These are phyloP conservation scores for Lolium rigidum DNA, from an alignment of 176 grass and related monocot genomes.

Conservation along the genomic window DNA sequence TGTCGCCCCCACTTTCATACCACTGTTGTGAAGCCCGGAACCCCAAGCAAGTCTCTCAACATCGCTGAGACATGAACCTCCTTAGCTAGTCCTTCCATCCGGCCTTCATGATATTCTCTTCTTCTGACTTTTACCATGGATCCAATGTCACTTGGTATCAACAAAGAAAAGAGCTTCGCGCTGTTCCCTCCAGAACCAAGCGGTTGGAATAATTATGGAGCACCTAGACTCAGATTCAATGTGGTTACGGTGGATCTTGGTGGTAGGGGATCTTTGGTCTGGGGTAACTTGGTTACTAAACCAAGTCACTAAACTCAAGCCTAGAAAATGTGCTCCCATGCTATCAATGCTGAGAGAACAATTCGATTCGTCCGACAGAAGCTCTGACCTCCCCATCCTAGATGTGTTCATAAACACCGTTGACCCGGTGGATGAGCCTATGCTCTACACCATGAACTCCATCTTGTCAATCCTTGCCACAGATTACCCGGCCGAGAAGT, in stretches of 20 bases:
- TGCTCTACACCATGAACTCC: conserved; percentile 24
- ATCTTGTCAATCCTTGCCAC: background rate
- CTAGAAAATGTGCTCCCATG: background rate
- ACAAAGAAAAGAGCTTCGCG: too few relatives aligned
- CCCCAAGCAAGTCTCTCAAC: too few relatives aligned
- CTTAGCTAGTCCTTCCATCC: too few relatives aligned
- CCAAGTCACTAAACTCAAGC: conserved; percentile 18
- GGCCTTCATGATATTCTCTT: too few relatives aligned
- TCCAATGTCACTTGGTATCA: too few relatives aligned
- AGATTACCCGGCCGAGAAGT: too few relatives aligned
- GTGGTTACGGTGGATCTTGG: conserved; percentile 19
- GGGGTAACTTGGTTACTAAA: background rate
- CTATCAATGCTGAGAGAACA: background rate
- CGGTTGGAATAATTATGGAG: background rate
- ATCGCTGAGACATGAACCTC: too few relatives aligned
- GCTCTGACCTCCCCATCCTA: background rate
- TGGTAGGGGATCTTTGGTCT: background rate
- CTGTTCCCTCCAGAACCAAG: too few relatives aligned
- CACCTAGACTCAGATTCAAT: conserved; percentile 10
- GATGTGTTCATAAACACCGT: conserved; percentile 15
- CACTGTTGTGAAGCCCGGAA: too few relatives aligned
- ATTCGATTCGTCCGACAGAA: background rate
- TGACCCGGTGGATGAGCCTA: background rate
- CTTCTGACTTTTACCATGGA: too few relatives aligned
- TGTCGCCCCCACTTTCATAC: too few relatives aligned